Conservation (phyloP, 1,139 yeast species). For the Diutina sp. region DNA sequence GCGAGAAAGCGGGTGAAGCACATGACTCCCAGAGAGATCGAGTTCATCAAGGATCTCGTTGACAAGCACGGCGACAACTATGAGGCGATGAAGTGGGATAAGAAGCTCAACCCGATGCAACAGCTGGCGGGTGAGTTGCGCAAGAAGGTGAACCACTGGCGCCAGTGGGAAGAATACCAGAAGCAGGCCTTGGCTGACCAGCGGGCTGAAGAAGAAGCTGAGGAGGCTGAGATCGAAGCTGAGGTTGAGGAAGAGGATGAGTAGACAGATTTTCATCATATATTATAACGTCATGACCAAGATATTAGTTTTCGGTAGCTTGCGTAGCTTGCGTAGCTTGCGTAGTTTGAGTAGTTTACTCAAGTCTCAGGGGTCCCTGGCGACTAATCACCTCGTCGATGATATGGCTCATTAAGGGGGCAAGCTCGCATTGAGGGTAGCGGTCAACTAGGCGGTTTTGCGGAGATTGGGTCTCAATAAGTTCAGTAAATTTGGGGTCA, state of each 20-base stretch:
- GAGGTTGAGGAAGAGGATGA: neutral
- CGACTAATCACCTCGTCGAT: conserved; percentile 28
- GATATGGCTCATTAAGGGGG: conserved; percentile 39
- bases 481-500: conserved; percentile 80
- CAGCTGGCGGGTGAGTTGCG: conserved; percentile 77
- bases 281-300: neutral
- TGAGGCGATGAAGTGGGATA: conserved; percentile 86
- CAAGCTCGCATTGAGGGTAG: conserved; percentile 23
- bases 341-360: neutral
- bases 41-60: conserved; percentile 46
- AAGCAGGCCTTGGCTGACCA: neutral
- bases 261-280: neutral
- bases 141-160: conserved; percentile 58
- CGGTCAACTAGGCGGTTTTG: conserved; percentile 17
- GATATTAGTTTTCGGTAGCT: neutral
- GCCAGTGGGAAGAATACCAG: conserved; percentile 17
- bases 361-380: neutral
- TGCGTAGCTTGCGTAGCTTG: neutral
- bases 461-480: conserved; percentile 51
- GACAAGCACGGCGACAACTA: conserved; percentile 82
- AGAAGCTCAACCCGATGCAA: conserved; percentile 70
- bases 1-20: conserved; percentile 4
- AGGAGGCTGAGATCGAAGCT: neutral
- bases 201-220: neutral
- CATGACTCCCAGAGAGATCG: conserved; percentile 51